phyloP scores from a whole-genome alignment of 805 yeast species.

The Wickerhamomyces tratensis region DNA sequence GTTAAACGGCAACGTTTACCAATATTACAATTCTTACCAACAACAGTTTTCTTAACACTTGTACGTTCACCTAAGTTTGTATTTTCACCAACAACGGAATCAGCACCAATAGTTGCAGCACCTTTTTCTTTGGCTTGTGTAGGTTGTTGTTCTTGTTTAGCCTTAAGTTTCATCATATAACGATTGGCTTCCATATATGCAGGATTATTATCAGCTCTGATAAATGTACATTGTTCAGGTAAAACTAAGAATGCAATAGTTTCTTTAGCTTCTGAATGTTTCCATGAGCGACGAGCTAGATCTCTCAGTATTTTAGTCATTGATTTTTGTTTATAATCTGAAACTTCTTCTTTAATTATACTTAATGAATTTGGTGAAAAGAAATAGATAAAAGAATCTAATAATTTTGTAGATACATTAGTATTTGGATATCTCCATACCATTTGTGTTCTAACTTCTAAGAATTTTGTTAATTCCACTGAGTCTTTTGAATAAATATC shows the following conservation, averaged over 20 bases:
- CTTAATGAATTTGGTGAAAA: conserved; percentile 44
- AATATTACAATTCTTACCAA: conserved; percentile 64
- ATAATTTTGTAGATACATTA: conserved; percentile 63
- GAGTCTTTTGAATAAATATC: conserved; percentile 65
- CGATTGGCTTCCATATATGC: conserved; percentile 90
- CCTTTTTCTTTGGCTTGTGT: conserved; percentile 34
- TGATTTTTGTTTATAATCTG: conserved; percentile 28
- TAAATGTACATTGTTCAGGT: conserved; percentile 61
- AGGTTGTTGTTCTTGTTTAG: conserved; percentile 23
- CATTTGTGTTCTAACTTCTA: conserved; percentile 77
- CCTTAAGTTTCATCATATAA: conserved; percentile 56
- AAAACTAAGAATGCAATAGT: conserved; percentile 61
- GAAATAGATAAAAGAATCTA: conserved; percentile 67
- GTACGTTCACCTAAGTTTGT: conserved; percentile 74
- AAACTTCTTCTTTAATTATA: conserved; percentile 31
- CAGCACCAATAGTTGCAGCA: conserved; percentile 78
- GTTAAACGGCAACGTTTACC: conserved; percentile 85
- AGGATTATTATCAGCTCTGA: conserved; percentile 69
- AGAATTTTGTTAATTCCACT: conserved; percentile 60
- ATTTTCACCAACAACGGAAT: conserved; percentile 64
- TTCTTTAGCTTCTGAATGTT: conserved; percentile 48
- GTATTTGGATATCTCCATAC: conserved; percentile 82
- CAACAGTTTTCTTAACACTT: conserved; percentile 75
- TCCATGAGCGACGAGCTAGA: conserved; percentile 88
- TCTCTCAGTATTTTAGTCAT: conserved; percentile 70